phyloP scores from a whole-genome alignment of 148 eudicot species.

The Polygonum maritimum region DNA sequence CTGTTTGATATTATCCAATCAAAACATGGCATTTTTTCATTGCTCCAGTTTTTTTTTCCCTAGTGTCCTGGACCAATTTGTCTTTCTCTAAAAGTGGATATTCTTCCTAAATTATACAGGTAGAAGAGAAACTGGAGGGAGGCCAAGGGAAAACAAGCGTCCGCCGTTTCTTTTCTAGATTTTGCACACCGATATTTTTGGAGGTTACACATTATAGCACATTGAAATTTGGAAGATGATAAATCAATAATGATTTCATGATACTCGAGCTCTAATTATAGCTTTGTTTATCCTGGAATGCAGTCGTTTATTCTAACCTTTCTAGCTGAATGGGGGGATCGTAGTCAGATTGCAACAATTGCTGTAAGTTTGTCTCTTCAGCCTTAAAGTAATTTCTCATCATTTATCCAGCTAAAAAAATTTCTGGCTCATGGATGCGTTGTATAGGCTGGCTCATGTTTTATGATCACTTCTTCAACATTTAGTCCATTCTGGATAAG shows the following conservation, averaged over 20 bases:
- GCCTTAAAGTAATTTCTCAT: background rate
- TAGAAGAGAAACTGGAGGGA: conserved; percentile 91
- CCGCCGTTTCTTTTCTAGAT: conserved; percentile 83
- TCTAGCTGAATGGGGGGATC: conserved; percentile 99
- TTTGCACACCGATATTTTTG: conserved; percentile 82
- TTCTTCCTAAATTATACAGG: conserved; percentile 34
- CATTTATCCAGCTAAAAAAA: background rate
- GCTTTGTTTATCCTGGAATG: conserved; percentile 15
- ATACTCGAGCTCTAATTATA: background rate
- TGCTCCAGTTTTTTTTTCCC: background rate
- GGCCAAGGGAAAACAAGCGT: conserved; percentile 84
- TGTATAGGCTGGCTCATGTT: background rate
- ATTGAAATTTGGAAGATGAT: background rate
- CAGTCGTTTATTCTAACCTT: conserved; percentile 96
- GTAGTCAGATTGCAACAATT: conserved; percentile 97
- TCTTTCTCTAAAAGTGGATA: background rate
- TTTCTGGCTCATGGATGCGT: background rate
- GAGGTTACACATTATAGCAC: conserved; percentile 42
- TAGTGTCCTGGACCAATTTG: background rate
- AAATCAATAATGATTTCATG: background rate
- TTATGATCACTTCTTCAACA: background rate
- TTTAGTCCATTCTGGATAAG: background rate
- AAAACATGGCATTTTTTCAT: background rate
- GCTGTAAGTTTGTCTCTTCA: conserved; percentile 56
- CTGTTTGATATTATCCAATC: background rate